Evolutionary conservation across 2,329 filamentous ascomycete species (phyloP).

Genomic region (Aspergillus fischeri): DNA sequence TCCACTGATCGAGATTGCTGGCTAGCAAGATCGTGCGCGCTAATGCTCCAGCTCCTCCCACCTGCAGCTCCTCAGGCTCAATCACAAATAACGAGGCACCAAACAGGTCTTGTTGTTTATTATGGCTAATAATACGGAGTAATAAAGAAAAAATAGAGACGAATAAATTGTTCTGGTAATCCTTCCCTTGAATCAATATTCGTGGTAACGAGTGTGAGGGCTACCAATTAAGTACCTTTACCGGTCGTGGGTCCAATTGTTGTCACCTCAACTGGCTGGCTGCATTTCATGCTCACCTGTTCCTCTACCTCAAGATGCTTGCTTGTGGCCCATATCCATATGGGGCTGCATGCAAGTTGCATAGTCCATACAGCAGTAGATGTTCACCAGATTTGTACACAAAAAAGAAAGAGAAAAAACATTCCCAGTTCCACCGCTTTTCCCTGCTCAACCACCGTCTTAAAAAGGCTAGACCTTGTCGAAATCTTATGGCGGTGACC

Average conservation of each 20-base stretch:
- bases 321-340: neutral
- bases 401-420: too few species aligned
- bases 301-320: neutral
- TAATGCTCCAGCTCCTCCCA: conserved; percentile 1
- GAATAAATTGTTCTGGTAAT: neutral
- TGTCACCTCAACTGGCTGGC: neutral
- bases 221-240: too few species aligned
- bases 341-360: neutral
- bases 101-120: neutral
- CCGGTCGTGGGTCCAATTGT: neutral
- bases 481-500: neutral
- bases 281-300: neutral
- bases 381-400: neutral
- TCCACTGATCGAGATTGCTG: neutral
- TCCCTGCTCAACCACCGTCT: neutral
- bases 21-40: conserved; percentile 8
- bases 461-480: neutral
- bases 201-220: neutral
- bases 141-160: neutral
- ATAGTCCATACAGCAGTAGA: neutral
- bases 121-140: neutral
- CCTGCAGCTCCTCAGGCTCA: neutral
- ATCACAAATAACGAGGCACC: neutral
- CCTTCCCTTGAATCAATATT: neutral
- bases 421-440: too few species aligned